phyloP scores from a whole-genome alignment of 768 basidiomycete species.

The Macrolepiota fuliginosa region DNA sequence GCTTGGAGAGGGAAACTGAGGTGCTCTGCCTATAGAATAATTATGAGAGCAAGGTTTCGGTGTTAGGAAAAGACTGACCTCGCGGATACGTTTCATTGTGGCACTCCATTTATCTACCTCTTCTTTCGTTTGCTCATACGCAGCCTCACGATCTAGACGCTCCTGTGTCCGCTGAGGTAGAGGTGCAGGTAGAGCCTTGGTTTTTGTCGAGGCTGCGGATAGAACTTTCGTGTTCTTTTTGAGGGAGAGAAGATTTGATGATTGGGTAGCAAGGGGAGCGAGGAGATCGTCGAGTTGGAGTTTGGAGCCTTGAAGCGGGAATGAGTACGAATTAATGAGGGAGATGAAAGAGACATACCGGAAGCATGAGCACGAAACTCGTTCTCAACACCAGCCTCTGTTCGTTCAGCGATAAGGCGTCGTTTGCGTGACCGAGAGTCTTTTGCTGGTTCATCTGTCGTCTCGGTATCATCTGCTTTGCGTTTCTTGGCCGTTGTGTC shows the following conservation, averaged over 20 bases:
- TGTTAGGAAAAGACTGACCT: constrained; percentile 43
- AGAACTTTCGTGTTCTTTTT: constrained; percentile 70
- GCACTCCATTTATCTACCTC: constrained; percentile 94
- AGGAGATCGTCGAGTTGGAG: constrained; percentile 75
- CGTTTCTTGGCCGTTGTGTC: constrained; percentile 65
- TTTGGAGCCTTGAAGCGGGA: constrained; percentile 40
- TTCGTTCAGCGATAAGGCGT: constrained; percentile 65
- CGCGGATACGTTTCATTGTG: constrained; percentile 89
- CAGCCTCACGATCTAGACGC: constrained; percentile 87
- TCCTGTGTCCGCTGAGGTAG: constrained; percentile 86
- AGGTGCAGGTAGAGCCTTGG: constrained; percentile 74
- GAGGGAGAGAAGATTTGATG: constrained; percentile 61
- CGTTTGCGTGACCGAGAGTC: constrained; percentile 43
- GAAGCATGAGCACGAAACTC: constrained; percentile 65
- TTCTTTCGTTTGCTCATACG: constrained; percentile 89
- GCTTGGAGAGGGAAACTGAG: constrained; percentile 84
- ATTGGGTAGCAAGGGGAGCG: constrained; percentile 63
- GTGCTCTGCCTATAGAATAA: constrained; percentile 65
- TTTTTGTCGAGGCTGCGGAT: constrained; percentile 40
- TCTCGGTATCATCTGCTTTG: constrained; percentile 44
- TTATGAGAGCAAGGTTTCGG: constrained; percentile 4
- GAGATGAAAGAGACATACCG: constrained; percentile 33
- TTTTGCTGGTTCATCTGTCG: constrained; percentile 19
- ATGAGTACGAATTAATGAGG: background rate
- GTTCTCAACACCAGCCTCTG: constrained; percentile 76